phyloP scores from a whole-genome alignment of 2,329 filamentous ascomycete species.

The Setomelanomma holmii region DNA sequence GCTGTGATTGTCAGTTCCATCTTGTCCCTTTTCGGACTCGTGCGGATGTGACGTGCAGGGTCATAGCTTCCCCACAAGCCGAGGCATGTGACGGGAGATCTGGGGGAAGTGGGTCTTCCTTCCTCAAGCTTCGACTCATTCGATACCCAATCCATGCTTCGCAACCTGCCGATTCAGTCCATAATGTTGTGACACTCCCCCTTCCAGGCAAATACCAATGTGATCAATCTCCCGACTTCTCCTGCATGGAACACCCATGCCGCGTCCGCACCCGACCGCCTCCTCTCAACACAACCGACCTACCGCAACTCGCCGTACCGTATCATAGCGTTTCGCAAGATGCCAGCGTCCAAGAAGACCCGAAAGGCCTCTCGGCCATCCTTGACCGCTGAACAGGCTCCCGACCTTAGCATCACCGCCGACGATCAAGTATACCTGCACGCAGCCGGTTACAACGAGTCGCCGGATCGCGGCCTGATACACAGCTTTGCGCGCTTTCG shows the following conservation, averaged over 20 bases:
- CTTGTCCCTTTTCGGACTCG: background rate
- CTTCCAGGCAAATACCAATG: background rate
- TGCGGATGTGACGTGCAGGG: background rate
- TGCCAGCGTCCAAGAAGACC: constrained; percentile 24
- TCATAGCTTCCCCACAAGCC: background rate
- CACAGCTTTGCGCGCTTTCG: constrained; percentile 89
- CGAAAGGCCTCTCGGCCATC: constrained; percentile 15
- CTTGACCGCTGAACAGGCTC: constrained; percentile 41
- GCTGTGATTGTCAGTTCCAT: too few species aligned
- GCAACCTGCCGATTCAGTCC: background rate
- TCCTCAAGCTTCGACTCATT: too few species aligned
- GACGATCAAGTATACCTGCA: constrained; percentile 55
- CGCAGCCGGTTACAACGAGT: constrained; percentile 51
- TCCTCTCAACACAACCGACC: background rate
- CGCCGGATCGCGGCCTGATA: constrained; percentile 72
- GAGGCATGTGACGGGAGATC: background rate
- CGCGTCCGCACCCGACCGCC: too few species aligned
- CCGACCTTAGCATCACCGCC: constrained; percentile 56
- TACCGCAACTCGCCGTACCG: background rate
- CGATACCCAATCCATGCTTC: too few species aligned
- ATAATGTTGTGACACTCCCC: background rate
- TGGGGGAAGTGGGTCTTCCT: background rate
- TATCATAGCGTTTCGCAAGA: background rate
- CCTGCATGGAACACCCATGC: too few species aligned
- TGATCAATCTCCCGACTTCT: background rate